Base-by-base conservation (phyloP, 2,329 filamentous ascomycete genomes). In the Coniochaeta sp. region DNA sequence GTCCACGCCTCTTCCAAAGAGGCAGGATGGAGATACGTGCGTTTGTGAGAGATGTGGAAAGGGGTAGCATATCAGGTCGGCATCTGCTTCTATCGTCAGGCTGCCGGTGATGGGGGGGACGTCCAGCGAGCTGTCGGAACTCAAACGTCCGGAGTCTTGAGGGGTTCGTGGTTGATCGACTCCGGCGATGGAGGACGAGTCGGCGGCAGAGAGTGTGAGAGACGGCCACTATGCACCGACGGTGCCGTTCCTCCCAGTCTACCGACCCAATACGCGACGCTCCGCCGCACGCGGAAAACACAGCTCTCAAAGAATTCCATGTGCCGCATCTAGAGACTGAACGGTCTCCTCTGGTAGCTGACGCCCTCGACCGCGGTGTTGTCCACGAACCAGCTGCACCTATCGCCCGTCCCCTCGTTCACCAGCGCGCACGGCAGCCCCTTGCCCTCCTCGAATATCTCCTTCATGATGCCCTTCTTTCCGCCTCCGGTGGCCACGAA, bases 351-450 rank as follows among this genome's bases (percentile, higher is more conserved):
- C 22, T 91, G 89, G 65, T 89, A 96, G 55, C 77, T 75, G 12
- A 99, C 89, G 4, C 89, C 91, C 63, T 96, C 86, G 12, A 95
- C 84, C 46, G 94, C 92, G 4, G 87, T 76, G 63, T 84, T 79
- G 67, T 97, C 94, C 40, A 91, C 90, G 67, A 99, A 97, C 94
- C 94, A 99, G 71, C 85, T 94, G 64, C 91, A 90, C 62, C 90
- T 86, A 58, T 96, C 91, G 42, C 88, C 89, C 3, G 82, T 86
- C 38, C 81, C 83, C 61, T 88, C 82, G 67, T 99, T 99, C 63
- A 99, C 86, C 58, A 97, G 75, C 1, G 89, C 83, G 66, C 91
- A 96, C 1, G 94, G 94, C 54, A 97, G 75, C 31, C 81, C 84
- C 8, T 85, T 84, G 58, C 87, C 86, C 57, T 89, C 83, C 67